Base-by-base conservation (phyloP, 2,329 filamentous ascomycete species). In the Parafenestella ontariensis region DNA sequence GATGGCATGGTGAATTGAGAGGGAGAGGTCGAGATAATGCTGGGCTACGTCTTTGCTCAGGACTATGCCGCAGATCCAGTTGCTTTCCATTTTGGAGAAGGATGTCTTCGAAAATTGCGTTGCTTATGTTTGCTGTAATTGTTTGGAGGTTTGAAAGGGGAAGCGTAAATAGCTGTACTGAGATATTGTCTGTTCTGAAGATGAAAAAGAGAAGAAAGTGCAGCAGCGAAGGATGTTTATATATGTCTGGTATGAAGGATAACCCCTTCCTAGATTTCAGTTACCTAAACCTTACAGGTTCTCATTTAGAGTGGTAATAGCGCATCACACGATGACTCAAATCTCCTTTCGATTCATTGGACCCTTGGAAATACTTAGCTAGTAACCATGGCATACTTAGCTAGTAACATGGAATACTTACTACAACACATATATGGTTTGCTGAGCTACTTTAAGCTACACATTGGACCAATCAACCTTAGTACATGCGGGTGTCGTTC, bases 71-170 rank as follows among this genome's bases (percentile, higher is more conserved):
- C 47, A 43, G 39, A 43, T 49, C 10, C 5, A 20, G 47, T 49
- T 49, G 34, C 23, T 21, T n/a, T 29, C 45, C 45, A 47, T 47
- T 34, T 6, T 39, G 45, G 23, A 40, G n/a, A 47, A n/a, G n/a
- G n/a, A n/a, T n/a, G n/a, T 11, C 28, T 31, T 31, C 9, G 5
- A 11, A 31, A 31, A 13, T 4, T 31, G 7, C 9, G 15, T 34
- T 34, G 31, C 31, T 34, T 31, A 8, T 34, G 31, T 8, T 13
- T 34, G 31, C 5, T 34, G 31, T 13, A 15, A 34, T 15, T 34
- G 31, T 34, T 4, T 34, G 15, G 9, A 8, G 31, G 3, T 3
- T 34, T 34, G 31, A 34, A n/a, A 4, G n/a, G n/a, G 7, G 28
- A 4, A 31, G 9, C 28, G 28, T 31, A 3, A 11, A 11, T 31